Evolutionary conservation across 2,329 filamentous ascomycete species (phyloP), one percentile per base, ranked within the genome.

Genomic region (Fusarium liriodendri): DNA sequence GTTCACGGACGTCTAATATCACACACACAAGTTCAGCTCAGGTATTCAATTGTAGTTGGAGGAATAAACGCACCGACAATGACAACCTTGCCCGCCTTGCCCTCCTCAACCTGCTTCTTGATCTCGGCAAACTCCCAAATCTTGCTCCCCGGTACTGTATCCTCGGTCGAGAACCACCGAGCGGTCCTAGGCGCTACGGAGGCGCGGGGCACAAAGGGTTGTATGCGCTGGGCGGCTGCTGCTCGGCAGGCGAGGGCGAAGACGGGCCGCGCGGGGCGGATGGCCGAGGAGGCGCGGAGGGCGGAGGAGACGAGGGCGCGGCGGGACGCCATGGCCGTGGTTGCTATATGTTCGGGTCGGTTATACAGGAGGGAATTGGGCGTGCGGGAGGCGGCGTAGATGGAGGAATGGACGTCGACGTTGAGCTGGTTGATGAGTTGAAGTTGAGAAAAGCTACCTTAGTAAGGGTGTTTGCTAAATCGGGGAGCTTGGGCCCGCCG

Each of bases 1-100:
- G 92, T 81, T 96, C 93, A 80, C 94, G 93, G 62, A 92, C 89
- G 82, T 95, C 93, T 89, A 68, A 27, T 1, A n/a, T 52, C 10
- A 13, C 25, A 22, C 13, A 29, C 54, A 13, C 55, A 29, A 27
- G 16, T 58, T 58, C 55, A 58, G 22, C 14, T 47, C 14, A 10
- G 22, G 2, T 10, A 18, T 27, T 38, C 55, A 38, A 58, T 27
- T 47, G 10, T 9, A 27, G 16, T 9, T 22, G 22, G 18, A 5
- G 6, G 33, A 10, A 14, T 38, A 5, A 18, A 22, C 80, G 40
- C 82, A 87, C 88, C 88, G 67, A 90, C 83, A 55, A 90, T 82
- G 54, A 87, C 80, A 29, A 84, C 77, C 6, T 83, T 32, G 16
- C 77, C 33, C 57, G 70, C 37, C 62, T 64, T 18, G 70, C 68